Evolutionary conservation across 768 basidiomycete genomes (phyloP).

Genomic region (Amanita brunnescens): DNA sequence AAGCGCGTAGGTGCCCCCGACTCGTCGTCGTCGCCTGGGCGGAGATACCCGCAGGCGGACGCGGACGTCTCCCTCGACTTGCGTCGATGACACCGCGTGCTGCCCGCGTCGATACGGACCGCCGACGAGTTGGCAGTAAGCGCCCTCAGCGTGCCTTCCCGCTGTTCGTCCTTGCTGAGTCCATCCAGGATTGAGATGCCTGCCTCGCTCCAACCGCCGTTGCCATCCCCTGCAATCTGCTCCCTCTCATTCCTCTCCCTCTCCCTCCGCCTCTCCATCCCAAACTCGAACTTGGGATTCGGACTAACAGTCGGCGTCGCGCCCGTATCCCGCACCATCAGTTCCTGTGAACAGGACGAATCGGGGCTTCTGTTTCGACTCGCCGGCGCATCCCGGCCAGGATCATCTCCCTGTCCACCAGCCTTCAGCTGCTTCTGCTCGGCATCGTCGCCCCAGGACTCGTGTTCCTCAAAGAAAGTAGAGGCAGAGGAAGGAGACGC

Average conservation of each 20-base stretch:
- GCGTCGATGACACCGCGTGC: slow-evolving; percentile 4
- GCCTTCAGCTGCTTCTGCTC: background rate
- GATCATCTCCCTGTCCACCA: background rate
- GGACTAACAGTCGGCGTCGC: slow-evolving; percentile 42
- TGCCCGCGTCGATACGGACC: slow-evolving; percentile 3
- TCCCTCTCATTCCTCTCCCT: slow-evolving; percentile 10
- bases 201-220: background rate
- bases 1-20: background rate
- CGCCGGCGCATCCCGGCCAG: background rate
- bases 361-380: slow-evolving; percentile 2
- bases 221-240: slow-evolving; percentile 3
- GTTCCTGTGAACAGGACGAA: slow-evolving; percentile 19
- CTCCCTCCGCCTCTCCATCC: slow-evolving; percentile 16
- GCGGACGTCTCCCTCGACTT: slow-evolving; percentile 5
- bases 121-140: slow-evolving; percentile 9
- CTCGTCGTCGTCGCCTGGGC: background rate
- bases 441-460: background rate
- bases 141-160: background rate
- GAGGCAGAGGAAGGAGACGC: slow-evolving; percentile 38
- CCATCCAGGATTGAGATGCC: background rate
- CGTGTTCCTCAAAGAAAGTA: slow-evolving; percentile 29
- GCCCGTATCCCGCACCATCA: slow-evolving; percentile 41
- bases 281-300: slow-evolving; percentile 30
- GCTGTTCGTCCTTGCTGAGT: background rate
- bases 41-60: background rate